Base-by-base conservation (phyloP, 2,329 filamentous ascomycete species). In the Stagonosporopsis vannaccii region DNA sequence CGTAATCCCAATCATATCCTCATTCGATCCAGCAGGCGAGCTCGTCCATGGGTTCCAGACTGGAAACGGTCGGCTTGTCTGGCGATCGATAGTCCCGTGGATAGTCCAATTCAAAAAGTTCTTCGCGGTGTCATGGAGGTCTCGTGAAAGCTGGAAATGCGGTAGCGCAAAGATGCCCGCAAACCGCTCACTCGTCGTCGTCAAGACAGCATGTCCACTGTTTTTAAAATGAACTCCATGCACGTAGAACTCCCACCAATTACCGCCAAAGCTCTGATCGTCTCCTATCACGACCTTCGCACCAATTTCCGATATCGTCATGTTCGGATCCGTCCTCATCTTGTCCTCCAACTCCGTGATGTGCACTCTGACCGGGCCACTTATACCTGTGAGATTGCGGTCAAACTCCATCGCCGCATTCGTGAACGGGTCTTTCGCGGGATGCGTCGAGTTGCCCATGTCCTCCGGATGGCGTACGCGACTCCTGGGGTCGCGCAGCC, bases 91-190 rank as follows among this genome's bases (percentile, higher is more conserved):
- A 0, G 86, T 84, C 48, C 85, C 81, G 19, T 86, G 83, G 13
- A 97, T 79, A 0, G 90, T 93, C 61, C 84, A 81, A 67, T 94
- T 90, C 32, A 98, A 80, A 15, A 96, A 78, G 46, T 80, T 79
- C 45, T 76, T 75, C 3, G 78, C 68, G 1, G 69, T 61, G 6
- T 72, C 75, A 65, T 85, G 88, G 2, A 80, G 78, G 52, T 80
- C 77, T 20, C 79, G 70, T 6, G 82, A 84, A 15, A 91, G 84
- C 0, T 90, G 82, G 47, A 99, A 83, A 75, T 98, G 92, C 23
- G 95, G 93, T 42, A 98, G 79, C 2, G 88, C 90, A 73, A 96
- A 96, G 52, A 98, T 88, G 39, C 95, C 93, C n/a, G 89, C 87
- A 69, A 95, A 84, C 37, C 77, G 97, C 71, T 97, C 90, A 75